Conservation (phyloP, 345 rosid species). For the Corchorus capsularis region DNA sequence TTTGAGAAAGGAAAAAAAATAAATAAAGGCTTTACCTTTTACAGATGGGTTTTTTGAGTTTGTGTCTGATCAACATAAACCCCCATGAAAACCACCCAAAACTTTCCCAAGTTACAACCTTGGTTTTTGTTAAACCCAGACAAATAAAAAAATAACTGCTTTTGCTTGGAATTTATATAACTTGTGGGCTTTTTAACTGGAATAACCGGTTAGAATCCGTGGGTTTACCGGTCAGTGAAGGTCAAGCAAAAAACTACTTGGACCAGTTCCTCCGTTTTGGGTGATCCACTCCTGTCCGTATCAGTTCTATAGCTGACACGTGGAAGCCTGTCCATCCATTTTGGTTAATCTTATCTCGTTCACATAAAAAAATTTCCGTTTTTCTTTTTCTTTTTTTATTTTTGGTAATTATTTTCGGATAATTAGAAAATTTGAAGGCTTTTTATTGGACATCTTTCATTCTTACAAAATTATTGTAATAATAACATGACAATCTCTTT, state of each 20-base stretch:
- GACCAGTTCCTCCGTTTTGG: slow-evolving; percentile 36
- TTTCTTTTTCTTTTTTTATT: neutral
- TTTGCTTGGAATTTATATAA: neutral
- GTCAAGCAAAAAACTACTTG: slow-evolving; percentile 14
- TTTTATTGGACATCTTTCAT: neutral
- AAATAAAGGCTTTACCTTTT: slow-evolving; percentile 3
- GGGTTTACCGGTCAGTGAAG: slow-evolving; percentile 26
- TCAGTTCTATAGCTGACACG: slow-evolving; percentile 28
- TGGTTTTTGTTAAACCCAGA: slow-evolving; percentile 29
- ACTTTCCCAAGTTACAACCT: too few species aligned
- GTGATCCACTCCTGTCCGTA: slow-evolving; percentile 27
- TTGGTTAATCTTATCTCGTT: slow-evolving; percentile 37
- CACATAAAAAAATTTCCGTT: neutral
- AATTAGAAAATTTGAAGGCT: neutral
- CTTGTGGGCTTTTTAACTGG: slow-evolving; percentile 7
- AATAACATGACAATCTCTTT: neutral
- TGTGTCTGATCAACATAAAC: slow-evolving; percentile 29
- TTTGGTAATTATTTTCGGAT: neutral
- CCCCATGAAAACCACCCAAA: slow-evolving; percentile 27
- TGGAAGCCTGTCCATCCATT: slow-evolving; percentile 28
- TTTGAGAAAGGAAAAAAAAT: neutral
- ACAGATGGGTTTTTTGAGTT: slow-evolving; percentile 5
- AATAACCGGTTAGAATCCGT: slow-evolving; percentile 18
- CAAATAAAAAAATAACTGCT: neutral
- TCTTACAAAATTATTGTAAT: neutral